Base-by-base conservation (phyloP, 2,329 filamentous ascomycete species). In the Corniculantispora saksenae region DNA sequence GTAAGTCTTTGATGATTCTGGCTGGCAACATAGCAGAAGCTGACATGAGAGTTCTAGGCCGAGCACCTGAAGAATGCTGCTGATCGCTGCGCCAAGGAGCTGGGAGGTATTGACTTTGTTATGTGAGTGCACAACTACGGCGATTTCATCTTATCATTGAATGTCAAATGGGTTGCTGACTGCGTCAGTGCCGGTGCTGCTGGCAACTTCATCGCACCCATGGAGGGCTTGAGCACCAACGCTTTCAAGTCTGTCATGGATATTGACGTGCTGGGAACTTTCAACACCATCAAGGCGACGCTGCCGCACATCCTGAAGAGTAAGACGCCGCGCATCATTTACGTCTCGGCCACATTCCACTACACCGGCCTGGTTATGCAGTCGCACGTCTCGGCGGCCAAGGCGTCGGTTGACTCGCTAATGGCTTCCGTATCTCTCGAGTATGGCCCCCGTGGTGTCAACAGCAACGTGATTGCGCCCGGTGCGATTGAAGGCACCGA, bases 191-290 rank as follows among this genome's bases (percentile, higher is more conserved):
- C 94, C 23, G 95, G 95, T 59, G 95, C 95, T 17, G 95, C 95
- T 21, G 95, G 95, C 66, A 99, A 99, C 78, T 99, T 98, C 78
- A 84, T 99, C 25, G 91, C 93, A 0, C 91, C 94, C 5, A 90
- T 98, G 66, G 86, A 90, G 48, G 90, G 90, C 67, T 86, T 98
- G 58, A 93, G 88, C 48, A 80, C 91, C 66, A 98, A 98, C 75
- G 95, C 92, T 3, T 97, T 99, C 87, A 96, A 94, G 78, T 84
- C 92, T 0, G 95, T 99, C 69, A 94, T 98, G 72, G 95, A 98
- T 67, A 99, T 99, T 73, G 95, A 98, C 75, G 90, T 97, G 3
- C 78, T 98, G 43, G 95, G 95, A 38, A 96, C 92, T 19, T 99
- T 91, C 81, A 97, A 98, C 81, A 97, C 93, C 3, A 84, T 97